These are phyloP conservation scores for Arabidopsis hybrid DNA, from an alignment of 441 rosid species.

Conservation along the genomic window DNA sequence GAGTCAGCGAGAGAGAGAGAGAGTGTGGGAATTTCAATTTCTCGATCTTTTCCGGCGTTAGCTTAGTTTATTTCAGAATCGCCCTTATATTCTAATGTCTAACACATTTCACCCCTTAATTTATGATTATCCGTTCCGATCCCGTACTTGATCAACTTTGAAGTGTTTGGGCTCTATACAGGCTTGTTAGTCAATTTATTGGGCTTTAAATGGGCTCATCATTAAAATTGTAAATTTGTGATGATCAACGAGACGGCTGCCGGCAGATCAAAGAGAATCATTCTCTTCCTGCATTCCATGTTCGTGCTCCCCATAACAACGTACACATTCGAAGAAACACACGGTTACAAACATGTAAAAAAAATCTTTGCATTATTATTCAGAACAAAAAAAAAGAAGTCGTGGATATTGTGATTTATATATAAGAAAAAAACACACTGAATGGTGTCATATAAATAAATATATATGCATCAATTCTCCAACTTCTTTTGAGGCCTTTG, in stretches of 20 bases:
- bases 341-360: slow-evolving; percentile 24
- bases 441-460: slow-evolving; percentile 22
- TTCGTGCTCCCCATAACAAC: slow-evolving; percentile 42
- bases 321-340: slow-evolving; percentile 26
- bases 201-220: slow-evolving; percentile 17
- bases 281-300: slow-evolving; percentile 1
- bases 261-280: slow-evolving; percentile 33
- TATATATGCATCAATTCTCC: slow-evolving; percentile 41
- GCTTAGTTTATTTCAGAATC: slow-evolving; percentile 13
- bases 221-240: neutral
- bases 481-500: slow-evolving; percentile 20
- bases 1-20: neutral
- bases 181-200: neutral
- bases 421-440: slow-evolving; percentile 28
- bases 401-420: slow-evolving; percentile 28
- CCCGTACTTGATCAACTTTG: too few species aligned
- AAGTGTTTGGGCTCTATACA: neutral
- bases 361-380: neutral
- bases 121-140: too few species aligned
- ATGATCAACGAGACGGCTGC: slow-evolving; percentile 17
- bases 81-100: neutral
- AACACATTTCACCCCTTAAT: slow-evolving; percentile 7
- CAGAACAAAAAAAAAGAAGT: neutral
- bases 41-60: slow-evolving; percentile 19
- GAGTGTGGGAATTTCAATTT: slow-evolving; percentile 9